Base-by-base conservation (phyloP, 2,329 filamentous ascomycete species). In the Alternaria viburni region DNA sequence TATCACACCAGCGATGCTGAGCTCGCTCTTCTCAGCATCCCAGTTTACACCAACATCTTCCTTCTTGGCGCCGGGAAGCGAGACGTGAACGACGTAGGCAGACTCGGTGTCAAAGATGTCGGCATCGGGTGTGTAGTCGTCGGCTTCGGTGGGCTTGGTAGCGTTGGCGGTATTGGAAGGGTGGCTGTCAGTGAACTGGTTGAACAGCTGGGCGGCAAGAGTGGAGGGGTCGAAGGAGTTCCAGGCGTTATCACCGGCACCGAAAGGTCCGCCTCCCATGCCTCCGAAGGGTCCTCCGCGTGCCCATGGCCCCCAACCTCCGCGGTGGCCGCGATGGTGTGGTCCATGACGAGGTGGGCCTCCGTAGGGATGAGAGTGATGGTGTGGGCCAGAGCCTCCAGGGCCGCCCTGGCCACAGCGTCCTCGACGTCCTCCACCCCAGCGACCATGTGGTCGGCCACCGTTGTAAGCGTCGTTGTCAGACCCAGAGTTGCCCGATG, bases 51-150 rank as follows among this genome's bases (percentile, higher is more conserved):
- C 90, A 6, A 96, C 83, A 73, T 96, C 91, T 72, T 92, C 87
- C 80, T 93, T 94, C 81, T 90, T 90, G 2, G 90, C 92, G 25
- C 93, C 93, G 0, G 93, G 91, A 0, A 96, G 85, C 1, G 91
- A 90, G 51, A 88, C 75, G 78, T 96, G 92, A 9, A 96, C 81
- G 46, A 93, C 82, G 76, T 89, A 81, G 13, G 87, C 80, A 30
- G 82, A 80, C 7, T 87, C 80, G 6, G 89, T 91, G 76, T 90
- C 87, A 83, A 95, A 96, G 67, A 94, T 82, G 76, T 96, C 93
- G 59, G 90, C 83, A n/a, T 90, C 88, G 1, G 91, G 90, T 6
- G 80, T 78, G 78, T 92, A 91, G 61, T 83, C 78, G 54, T 71
- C 68, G 21, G 62, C 66, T 9, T 70, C 70, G 15, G 67, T 68